Evolutionary conservation across 2,329 filamentous ascomycete species (phyloP), one percentile per base, ranked within the genome.

Genomic region (Massarina eburnea): DNA sequence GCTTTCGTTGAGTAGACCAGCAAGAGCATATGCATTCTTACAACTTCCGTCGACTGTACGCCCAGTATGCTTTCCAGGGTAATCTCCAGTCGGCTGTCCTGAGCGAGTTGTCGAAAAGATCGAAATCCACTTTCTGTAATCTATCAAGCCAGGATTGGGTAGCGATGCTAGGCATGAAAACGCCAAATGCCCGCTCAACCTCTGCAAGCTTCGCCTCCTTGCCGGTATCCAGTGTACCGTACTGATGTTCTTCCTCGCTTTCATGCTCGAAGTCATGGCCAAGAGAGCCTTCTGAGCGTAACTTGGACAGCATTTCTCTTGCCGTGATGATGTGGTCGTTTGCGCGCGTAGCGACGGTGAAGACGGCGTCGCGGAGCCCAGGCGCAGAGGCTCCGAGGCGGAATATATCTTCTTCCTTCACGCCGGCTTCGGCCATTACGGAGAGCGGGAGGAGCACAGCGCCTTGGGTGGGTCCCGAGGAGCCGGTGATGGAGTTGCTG

Each of bases 281-380:
- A 0, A 89, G 82, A 39, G 83, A 84, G 57, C 86, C 73, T 1
- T 91, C 89, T 3, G 83, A 84, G 43, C 82, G 82, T 17, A 96
- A 73, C 59, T 88, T 89, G 62, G 84, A 85, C 49, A 97, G 71
- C 91, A 99, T 96, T 67, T 96, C 89, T 48, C 91, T 79, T 2
- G 88, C 92, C 0, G 92, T 97, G 57, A 96, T 95, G 26, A 99
- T 76, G 71, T 99, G 94, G 67, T 99, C 94, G 63, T 95, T 95
- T 6, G 94, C 94, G 29, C 92, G 82, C 0, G 94, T 99, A 0
- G 94, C 94, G 12, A 99, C 89, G 3, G 83, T 80, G 71, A 97
- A 99, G 1, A 97, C 83, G 3, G 91, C 92, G 69, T 99, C 92
- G 49, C 88, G 84, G 15, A 97, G 77, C 0, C 91, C 91, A 0